Evolutionary conservation across 2,329 filamentous ascomycete genomes (phyloP).

Genomic region (Kalaharituber pfeilii): DNA sequence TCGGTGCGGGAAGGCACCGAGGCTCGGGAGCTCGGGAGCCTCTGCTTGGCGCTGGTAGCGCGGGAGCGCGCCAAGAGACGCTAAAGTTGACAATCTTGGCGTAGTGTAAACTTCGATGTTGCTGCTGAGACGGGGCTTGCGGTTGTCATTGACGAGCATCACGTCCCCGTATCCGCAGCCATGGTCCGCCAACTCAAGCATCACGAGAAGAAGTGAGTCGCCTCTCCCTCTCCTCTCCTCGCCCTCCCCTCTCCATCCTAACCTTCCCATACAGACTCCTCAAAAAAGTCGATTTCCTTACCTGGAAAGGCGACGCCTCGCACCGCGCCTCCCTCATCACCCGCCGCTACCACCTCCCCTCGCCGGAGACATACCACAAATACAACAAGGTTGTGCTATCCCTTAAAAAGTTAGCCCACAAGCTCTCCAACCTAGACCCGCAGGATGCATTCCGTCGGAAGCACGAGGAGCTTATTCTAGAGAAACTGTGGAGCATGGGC

Average conservation of each 20-base stretch:
- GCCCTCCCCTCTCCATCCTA: constrained; percentile 1
- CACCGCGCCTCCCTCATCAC: constrained; percentile 70
- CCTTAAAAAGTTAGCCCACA: constrained; percentile 78
- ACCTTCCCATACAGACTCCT: constrained; percentile 41
- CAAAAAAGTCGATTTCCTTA: constrained; percentile 81
- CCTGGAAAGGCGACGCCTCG: constrained; percentile 71
- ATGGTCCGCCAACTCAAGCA: constrained; percentile 96
- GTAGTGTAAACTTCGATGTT: background rate
- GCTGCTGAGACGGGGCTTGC: too few species aligned
- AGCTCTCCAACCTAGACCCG: constrained; percentile 64
- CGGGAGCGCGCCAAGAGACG: background rate
- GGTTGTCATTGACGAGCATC: background rate
- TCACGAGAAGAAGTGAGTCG: constrained; percentile 64
- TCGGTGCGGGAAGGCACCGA: background rate
- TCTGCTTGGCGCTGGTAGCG: background rate
- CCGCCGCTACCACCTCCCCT: constrained; percentile 78
- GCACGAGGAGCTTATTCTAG: constrained; percentile 70
- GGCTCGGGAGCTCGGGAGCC: background rate
- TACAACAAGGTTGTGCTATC: constrained; percentile 54
- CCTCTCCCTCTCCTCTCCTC: background rate
- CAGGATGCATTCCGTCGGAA: constrained; percentile 61
- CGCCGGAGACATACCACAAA: constrained; percentile 65
- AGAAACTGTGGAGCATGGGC: constrained; percentile 88
- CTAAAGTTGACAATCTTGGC: background rate
- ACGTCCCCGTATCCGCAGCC: constrained; percentile 19